Evolutionary conservation across 345 rosid species (phyloP).

Genomic region (Populus tremula): DNA sequence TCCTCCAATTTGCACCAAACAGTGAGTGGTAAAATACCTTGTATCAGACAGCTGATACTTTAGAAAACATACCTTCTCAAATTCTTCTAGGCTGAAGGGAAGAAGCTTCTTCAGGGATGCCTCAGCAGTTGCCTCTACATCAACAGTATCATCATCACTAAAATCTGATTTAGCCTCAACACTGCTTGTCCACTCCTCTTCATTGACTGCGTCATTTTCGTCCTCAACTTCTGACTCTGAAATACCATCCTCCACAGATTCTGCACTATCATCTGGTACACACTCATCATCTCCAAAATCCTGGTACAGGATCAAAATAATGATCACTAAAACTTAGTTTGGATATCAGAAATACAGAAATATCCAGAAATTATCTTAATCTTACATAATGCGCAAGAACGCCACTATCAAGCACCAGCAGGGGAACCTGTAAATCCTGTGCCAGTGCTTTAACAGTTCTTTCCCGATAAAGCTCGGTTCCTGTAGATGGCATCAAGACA

Average conservation of each 20-base stretch:
- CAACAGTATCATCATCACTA: constrained; percentile 66
- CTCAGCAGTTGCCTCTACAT: constrained; percentile 65
- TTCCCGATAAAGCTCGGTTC: constrained; percentile 91
- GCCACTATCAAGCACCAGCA: constrained; percentile 84
- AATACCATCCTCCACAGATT: constrained; percentile 59
- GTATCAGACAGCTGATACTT: not conserved
- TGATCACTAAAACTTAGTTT: not conserved
- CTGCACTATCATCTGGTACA: constrained; percentile 65
- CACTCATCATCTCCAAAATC: constrained; percentile 76
- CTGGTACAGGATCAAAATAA: constrained; percentile 42
- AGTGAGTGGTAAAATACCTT: not conserved
- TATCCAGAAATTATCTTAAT: constrained; percentile 18
- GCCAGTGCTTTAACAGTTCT: constrained; percentile 93
- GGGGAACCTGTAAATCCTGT: constrained; percentile 71
- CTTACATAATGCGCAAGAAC: constrained; percentile 95
- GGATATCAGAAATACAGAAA: not conserved
- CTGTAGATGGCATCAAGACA: constrained; percentile 38
- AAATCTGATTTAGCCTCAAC: constrained; percentile 65
- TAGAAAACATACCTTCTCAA: constrained; percentile 57
- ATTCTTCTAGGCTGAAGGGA: constrained; percentile 68
- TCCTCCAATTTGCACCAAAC: not conserved
- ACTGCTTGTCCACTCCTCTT: constrained; percentile 68
- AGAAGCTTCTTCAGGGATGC: constrained; percentile 75
- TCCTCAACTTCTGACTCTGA: constrained; percentile 90
- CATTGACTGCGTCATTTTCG: constrained; percentile 63